phyloP scores from a whole-genome alignment of 176 grass and related monocot species.

The Zizania latifolia region DNA sequence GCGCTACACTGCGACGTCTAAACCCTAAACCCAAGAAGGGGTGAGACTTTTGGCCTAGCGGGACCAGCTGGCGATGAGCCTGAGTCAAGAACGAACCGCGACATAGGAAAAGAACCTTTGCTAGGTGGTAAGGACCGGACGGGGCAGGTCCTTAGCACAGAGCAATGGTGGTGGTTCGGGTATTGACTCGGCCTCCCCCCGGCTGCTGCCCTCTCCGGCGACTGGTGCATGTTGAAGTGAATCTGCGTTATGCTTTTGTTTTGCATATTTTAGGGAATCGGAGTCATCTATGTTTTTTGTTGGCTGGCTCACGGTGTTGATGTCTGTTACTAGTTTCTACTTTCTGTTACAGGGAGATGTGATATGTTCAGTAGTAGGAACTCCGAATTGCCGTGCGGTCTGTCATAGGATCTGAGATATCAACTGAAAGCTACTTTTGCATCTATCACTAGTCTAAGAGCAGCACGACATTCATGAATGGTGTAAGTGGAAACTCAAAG shows the following conservation, averaged over 20 bases:
- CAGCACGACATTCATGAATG: no score
- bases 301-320: constrained; percentile 24
- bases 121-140: constrained; percentile 56
- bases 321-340: neutral
- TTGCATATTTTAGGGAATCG: constrained; percentile 8
- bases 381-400: neutral
- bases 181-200: constrained; percentile 69
- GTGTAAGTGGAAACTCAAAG: neutral
- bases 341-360: constrained; percentile 8
- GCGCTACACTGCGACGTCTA: constrained; percentile 51
- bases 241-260: neutral
- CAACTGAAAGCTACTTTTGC: neutral
- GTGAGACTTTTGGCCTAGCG: neutral
- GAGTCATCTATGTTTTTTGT: constrained; percentile 28
- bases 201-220: neutral
- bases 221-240: neutral
- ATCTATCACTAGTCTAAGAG: neutral
- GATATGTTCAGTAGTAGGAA: neutral
- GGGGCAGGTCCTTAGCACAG: constrained; percentile 39
- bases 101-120: constrained; percentile 49
- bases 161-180: constrained; percentile 99
- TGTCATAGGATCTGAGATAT: neutral
- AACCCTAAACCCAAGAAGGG: neutral
- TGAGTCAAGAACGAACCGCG: constrained; percentile 99
- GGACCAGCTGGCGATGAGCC: neutral